These are phyloP conservation scores for Dimargaris verticillata DNA, from an alignment of 192 early-diverging fungal species.

Conservation along the genomic window DNA sequence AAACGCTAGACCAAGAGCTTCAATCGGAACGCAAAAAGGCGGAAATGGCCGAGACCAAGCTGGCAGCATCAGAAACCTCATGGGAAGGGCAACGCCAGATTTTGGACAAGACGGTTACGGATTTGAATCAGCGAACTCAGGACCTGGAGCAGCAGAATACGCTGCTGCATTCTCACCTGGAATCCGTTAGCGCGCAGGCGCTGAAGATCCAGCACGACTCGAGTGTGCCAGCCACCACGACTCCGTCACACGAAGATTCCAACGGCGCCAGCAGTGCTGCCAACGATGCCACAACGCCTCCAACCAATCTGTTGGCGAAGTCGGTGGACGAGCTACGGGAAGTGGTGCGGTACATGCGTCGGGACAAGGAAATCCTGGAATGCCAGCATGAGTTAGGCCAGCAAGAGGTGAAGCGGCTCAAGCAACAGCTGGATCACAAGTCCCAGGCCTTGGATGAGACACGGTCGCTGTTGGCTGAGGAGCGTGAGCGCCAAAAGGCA, in stretches of 20 bases:
- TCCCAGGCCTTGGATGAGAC: constrained; percentile 52
- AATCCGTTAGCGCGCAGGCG: constrained; percentile 33
- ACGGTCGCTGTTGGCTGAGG: constrained; percentile 33
- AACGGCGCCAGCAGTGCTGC: constrained; percentile 10
- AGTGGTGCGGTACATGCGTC: constrained; percentile 46
- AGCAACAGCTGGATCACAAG: constrained; percentile 41
- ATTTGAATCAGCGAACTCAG: constrained; percentile 27
- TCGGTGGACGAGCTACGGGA: constrained; percentile 30
- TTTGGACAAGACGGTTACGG: constrained; percentile 24
- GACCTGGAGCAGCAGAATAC: constrained; percentile 52
- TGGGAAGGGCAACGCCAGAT: constrained; percentile 27
- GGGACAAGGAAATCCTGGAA: constrained; percentile 55
- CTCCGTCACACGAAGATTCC: neutral
- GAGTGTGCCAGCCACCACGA: constrained; percentile 13
- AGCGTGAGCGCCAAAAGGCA: constrained; percentile 24
- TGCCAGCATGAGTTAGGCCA: constrained; percentile 44
- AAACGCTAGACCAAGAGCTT: constrained; percentile 15
- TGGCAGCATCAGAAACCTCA: constrained; percentile 21
- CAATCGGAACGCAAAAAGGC: constrained; percentile 14
- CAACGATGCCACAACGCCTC: neutral
- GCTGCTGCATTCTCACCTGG: constrained; percentile 55
- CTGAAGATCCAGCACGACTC: constrained; percentile 17
- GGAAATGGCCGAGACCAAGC: constrained; percentile 28
- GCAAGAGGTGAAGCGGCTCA: constrained; percentile 48
- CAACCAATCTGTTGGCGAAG: constrained; percentile 11